These are phyloP conservation scores for Graphilbum fragrans DNA, from an alignment of 2,329 filamentous ascomycete species.

Conservation along the genomic window DNA sequence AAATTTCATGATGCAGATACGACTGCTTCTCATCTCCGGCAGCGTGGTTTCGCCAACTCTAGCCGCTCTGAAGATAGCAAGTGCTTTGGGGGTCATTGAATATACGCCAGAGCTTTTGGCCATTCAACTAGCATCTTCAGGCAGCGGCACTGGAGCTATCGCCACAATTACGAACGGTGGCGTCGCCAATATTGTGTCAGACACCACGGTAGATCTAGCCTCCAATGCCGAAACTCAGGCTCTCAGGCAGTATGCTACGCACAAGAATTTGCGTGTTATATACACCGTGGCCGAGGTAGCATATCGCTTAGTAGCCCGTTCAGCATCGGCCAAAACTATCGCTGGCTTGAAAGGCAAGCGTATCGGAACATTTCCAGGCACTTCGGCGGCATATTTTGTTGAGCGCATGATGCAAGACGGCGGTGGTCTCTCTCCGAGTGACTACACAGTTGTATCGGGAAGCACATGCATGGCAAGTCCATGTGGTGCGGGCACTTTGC, in stretches of 20 bases:
- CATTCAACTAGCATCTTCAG: constrained; percentile 11
- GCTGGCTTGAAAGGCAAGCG: constrained; percentile 19
- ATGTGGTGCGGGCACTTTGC: constrained; percentile 17
- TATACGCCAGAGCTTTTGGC: constrained; percentile 12
- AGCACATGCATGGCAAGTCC: constrained; percentile 16
- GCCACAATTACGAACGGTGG: constrained; percentile 17
- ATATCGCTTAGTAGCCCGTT: constrained; percentile 21
- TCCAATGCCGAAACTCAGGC: constrained; percentile 23
- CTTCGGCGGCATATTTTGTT: constrained; percentile 21
- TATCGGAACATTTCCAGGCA: constrained; percentile 18
- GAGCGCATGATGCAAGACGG: constrained; percentile 16
- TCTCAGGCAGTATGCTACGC: constrained; percentile 17
- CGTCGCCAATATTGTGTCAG: constrained; percentile 16
- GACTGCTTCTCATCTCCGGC: no score
- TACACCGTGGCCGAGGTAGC: constrained; percentile 19
- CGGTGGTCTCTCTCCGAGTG: constrained; percentile 12
- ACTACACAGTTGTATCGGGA: constrained; percentile 18
- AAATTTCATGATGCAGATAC: no score
- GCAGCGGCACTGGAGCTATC: not conserved
- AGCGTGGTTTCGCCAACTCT: no score
- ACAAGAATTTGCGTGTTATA: constrained; percentile 19
- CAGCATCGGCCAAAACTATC: constrained; percentile 12
- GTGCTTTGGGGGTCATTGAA: constrained; percentile 8
- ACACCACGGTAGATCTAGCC: constrained; percentile 16
- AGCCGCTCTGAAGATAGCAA: constrained; percentile 9